Base-by-base conservation (phyloP, 768 basidiomycete species). In the Fibroporia radiculosa region DNA sequence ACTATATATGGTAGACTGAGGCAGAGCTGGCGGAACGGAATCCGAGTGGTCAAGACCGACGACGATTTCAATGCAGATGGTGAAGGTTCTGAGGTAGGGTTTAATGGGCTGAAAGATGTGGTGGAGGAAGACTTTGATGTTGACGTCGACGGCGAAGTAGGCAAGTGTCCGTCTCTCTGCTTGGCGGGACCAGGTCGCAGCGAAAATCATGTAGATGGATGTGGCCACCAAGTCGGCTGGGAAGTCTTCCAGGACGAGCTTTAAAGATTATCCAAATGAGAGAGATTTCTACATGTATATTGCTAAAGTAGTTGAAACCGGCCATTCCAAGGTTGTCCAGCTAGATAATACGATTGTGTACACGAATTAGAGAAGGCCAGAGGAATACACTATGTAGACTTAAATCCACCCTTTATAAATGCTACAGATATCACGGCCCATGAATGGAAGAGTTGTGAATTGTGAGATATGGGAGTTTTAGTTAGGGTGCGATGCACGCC, bases 21-120 rank as follows among this genome's bases (percentile, higher is more conserved):
- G 40, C 62, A 69, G 49, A 77, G 74, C 23, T 73, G 70, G 53
- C 60, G 50, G 32, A 74, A 76, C 47, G 73, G 73, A 1, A 49
- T 69, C 24, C 63, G 62, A 24, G 58, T 77, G 31, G 57, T 81
- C 64, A 60, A 61, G 12, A 69, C 75, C 44, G 52, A 54, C 11
- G 56, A 53, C 11, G 62, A 63, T 19, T 69, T 75, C 43, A 51
- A 48, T 22, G 51, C 50, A 12, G 49, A 34, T 4, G 45, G 42
- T n/a, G 35, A 52, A 13, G 56, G 41, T 6, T 20, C 18, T 11
- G 49, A 56, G 37, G 45, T 48, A 14, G 56, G 50, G 13, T 40
- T 66, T 1, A 56, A 60, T 13, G 67, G 65, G 22, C 44, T 72
- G 43, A 54, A 62, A 38, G 61, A 65, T 14, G 49, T 67, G 11